Conservation (phyloP, 73 alveolate genomes). For the Paramecium octaurelia region DNA sequence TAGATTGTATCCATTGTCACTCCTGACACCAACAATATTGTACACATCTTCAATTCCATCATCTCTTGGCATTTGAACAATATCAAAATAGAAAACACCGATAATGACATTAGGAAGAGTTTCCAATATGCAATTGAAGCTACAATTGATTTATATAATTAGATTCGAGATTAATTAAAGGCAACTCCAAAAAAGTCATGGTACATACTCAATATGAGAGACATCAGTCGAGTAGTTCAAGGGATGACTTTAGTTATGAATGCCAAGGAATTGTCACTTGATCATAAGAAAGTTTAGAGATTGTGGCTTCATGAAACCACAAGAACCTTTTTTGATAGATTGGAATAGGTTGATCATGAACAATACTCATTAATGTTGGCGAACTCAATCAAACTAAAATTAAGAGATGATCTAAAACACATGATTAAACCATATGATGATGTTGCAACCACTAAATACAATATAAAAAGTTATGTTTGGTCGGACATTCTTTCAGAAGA, state of each 20-base stretch:
- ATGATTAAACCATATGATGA: slow-evolving; percentile 76
- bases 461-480: slow-evolving; percentile 63
- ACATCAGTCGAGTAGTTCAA: slow-evolving; percentile 88
- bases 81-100: not conserved
- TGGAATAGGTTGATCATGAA: slow-evolving; percentile 65
- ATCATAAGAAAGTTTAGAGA: slow-evolving; percentile 72
- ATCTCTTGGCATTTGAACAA: slow-evolving; percentile 82
- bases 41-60: slow-evolving; percentile 62
- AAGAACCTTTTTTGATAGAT: slow-evolving; percentile 89
- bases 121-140: slow-evolving; percentile 76
- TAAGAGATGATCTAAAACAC: slow-evolving; percentile 73
- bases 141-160: slow-evolving; percentile 84
- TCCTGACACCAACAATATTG: slow-evolving; percentile 60
- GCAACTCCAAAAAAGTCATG: slow-evolving; percentile 94
- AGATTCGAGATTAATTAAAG: slow-evolving; percentile 75
- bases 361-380: slow-evolving; percentile 11
- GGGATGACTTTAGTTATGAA: slow-evolving; percentile 79
- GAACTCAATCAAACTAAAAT: slow-evolving; percentile 34
- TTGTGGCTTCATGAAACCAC: slow-evolving; percentile 94
- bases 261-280: not conserved
- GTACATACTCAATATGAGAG: slow-evolving; percentile 86
- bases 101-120: not conserved
- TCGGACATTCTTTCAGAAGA: slow-evolving; percentile 43
- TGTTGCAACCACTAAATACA: slow-evolving; percentile 62
- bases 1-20: slow-evolving; percentile 63